phyloP scores from a whole-genome alignment of 164 flowering plant species.

The Kalanchoe fedtschenkoi region DNA sequence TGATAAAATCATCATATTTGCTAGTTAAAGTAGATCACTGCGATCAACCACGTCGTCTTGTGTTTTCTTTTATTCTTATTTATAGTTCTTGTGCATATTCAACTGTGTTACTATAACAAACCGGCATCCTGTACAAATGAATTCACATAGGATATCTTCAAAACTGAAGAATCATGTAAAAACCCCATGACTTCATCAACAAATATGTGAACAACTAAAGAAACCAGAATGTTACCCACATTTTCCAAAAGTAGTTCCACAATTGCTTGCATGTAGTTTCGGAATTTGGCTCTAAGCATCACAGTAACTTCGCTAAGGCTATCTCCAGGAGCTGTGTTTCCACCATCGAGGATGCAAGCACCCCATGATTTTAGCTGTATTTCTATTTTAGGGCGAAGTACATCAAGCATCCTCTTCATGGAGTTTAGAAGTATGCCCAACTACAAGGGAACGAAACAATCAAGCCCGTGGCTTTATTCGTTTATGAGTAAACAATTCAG shows the following conservation, averaged over 20 bases:
- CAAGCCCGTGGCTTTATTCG: too few relatives aligned
- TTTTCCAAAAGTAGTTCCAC: constrained; percentile 82
- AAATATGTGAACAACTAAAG: background rate
- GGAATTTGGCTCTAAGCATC: constrained; percentile 83
- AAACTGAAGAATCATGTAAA: too few relatives aligned
- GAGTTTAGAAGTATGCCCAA: constrained; percentile 81
- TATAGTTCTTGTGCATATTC: too few relatives aligned
- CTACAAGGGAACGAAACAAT: constrained; percentile 29
- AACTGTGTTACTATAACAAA: too few relatives aligned
- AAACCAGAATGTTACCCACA: constrained; percentile 41
- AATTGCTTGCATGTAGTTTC: constrained; percentile 77
- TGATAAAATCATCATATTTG: too few relatives aligned
- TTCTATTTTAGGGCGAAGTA: constrained; percentile 74
- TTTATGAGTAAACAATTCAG: background rate
- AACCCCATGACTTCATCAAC: too few relatives aligned
- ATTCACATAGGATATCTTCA: too few relatives aligned
- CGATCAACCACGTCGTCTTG: too few relatives aligned
- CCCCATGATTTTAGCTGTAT: constrained; percentile 70
- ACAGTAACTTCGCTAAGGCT: constrained; percentile 85
- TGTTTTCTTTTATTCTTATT: too few relatives aligned
- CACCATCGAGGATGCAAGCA: constrained; percentile 64
- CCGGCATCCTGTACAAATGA: too few relatives aligned
- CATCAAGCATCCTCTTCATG: constrained; percentile 86
- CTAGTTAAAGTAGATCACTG: too few relatives aligned
- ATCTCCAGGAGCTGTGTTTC: constrained; percentile 70